Percentiles rank a stretch among this genome's conserved stretches.
Evolutionary conservation across 768 basidiomycete species (phyloP).

Genomic region (Pleurotus cornucopiae): DNA sequence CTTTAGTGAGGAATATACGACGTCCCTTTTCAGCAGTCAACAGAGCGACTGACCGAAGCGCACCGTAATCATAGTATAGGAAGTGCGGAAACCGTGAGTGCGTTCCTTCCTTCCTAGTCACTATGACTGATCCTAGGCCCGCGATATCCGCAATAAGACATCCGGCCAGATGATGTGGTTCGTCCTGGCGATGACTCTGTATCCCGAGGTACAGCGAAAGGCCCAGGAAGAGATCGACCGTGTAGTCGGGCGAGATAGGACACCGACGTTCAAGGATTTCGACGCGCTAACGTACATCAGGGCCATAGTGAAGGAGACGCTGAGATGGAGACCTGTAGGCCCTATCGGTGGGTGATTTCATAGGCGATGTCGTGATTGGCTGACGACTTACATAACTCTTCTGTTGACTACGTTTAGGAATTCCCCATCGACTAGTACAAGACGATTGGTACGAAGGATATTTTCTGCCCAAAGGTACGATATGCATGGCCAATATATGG

Average conservation of each 20-base stretch:
- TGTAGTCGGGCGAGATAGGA: constrained; percentile 7
- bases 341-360: neutral
- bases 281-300: constrained; percentile 1
- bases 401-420: neutral
- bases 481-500: constrained; percentile 6
- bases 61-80: too few species aligned
- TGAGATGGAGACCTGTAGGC: constrained; percentile 5
- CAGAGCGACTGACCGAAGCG: too few species aligned
- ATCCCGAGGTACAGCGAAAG: constrained; percentile 3
- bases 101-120: neutral
- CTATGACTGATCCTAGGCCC: neutral
- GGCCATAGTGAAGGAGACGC: constrained; percentile 9
- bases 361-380: too few species aligned
- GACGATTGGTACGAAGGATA: constrained; percentile 8
- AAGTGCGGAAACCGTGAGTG: too few species aligned
- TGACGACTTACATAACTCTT: neutral
- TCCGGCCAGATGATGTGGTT: constrained; percentile 2
- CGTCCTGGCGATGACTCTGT: constrained; percentile 3
- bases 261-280: constrained; percentile 5
- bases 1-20: constrained; percentile 9
- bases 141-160: neutral
- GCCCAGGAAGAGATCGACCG: constrained; percentile 9
- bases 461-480: constrained; percentile 4
- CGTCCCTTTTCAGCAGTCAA: neutral
- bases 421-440: constrained; percentile 6